A percentile compares a stretch with the other conserved stretches of the same genome.
phyloP scores from a whole-genome alignment of 495 filamentous ascomycete species.

The Daldinia childiae region DNA sequence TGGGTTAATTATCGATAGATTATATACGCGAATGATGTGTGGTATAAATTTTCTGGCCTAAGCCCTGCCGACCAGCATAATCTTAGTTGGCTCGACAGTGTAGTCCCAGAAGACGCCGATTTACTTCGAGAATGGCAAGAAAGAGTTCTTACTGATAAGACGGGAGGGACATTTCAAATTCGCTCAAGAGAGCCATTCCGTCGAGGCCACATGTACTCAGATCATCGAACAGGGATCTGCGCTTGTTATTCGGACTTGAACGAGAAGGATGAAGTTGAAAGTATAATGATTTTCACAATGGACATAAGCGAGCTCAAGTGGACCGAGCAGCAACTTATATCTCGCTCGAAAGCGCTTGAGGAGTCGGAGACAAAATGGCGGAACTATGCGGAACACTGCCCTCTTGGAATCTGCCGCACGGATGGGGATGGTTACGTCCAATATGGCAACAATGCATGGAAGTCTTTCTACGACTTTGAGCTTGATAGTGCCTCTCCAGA shows the following conservation, averaged over 20 bases:
- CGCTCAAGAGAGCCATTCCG: constrained; percentile 37
- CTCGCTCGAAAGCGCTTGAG: constrained; percentile 57
- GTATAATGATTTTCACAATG: constrained; percentile 45
- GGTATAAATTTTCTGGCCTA: constrained; percentile 37
- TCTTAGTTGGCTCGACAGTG: constrained; percentile 36
- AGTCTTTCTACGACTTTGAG: constrained; percentile 44
- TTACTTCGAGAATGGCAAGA: constrained; percentile 34
- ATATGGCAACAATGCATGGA: constrained; percentile 74
- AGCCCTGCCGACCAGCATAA: constrained; percentile 21
- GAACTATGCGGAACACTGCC: constrained; percentile 72
- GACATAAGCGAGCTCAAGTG: constrained; percentile 61
- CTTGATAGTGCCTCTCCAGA: background rate
- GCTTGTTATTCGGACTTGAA: constrained; percentile 46
- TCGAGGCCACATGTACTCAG: constrained; percentile 33
- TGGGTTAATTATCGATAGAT: constrained; percentile 17
- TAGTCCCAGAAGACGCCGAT: constrained; percentile 33
- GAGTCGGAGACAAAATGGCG: constrained; percentile 73
- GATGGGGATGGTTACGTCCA: constrained; percentile 65
- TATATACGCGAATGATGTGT: constrained; percentile 38
- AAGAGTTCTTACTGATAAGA: constrained; percentile 31
- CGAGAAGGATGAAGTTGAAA: constrained; percentile 39
- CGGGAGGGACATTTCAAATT: constrained; percentile 41
- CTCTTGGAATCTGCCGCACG: constrained; percentile 74
- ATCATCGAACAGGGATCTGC: constrained; percentile 40
- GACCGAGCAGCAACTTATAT: constrained; percentile 49